Conservation (phyloP, 208 protist species). For the Trypanosoma cruzi region DNA sequence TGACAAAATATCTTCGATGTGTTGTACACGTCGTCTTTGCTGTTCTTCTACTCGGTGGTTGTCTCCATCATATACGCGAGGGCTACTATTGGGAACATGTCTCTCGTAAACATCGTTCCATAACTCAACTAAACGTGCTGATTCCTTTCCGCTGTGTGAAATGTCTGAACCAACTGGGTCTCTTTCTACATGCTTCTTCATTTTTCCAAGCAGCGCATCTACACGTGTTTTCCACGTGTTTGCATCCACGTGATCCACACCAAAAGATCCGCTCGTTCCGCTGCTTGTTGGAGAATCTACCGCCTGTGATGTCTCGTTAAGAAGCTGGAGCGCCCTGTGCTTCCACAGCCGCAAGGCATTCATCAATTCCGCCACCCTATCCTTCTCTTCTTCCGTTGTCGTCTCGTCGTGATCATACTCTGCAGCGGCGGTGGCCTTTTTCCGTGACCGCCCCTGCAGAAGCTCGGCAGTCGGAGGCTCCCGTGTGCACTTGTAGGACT, state of each 20-base stretch:
- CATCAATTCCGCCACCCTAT: conserved; percentile 20
- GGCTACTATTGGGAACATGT: conserved; percentile 9
- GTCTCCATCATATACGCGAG: background rate
- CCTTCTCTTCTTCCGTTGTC: conserved; percentile 53
- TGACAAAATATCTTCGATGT: conserved; percentile 8
- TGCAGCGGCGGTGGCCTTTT: background rate
- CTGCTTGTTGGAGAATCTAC: background rate
- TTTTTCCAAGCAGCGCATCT: conserved; percentile 14
- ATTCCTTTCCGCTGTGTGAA: background rate
- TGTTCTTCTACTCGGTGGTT: background rate
- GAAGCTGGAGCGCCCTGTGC: conserved; percentile 46
- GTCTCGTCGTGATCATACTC: conserved; percentile 59
- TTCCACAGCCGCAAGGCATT: conserved; percentile 52
- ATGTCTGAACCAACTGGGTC: background rate
- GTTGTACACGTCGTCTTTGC: conserved; percentile 9
- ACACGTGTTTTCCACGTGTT: conserved; percentile 5
- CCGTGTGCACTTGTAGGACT: conserved; percentile 56
- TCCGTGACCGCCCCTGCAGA: conserved; percentile 24
- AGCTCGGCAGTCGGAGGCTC: background rate
- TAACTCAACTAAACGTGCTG: conserved; percentile 1
- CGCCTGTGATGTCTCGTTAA: conserved; percentile 34
- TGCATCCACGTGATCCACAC: background rate
- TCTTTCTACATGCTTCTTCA: background rate
- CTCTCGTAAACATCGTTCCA: conserved; percentile 27
- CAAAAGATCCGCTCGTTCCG: background rate